A percentile compares a stretch with the other conserved stretches of the same genome.
phyloP scores from a whole-genome alignment of 2,329 filamentous ascomycete species.

The Lasiodiplodia citricola region DNA sequence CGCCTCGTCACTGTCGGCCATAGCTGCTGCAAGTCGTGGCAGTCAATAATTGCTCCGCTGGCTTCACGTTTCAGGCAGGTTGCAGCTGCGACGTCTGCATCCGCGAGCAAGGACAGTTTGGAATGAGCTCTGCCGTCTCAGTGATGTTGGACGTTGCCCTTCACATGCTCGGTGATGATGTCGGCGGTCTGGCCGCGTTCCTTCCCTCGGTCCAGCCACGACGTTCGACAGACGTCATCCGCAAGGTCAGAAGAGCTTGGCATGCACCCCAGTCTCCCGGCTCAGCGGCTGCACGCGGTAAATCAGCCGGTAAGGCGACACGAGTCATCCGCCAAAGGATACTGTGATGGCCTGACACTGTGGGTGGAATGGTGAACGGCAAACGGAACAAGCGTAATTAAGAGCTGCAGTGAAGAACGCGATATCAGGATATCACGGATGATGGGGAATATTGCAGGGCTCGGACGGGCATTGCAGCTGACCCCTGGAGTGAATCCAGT shows the following conservation, averaged over 20 bases:
- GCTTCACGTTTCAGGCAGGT: neutral
- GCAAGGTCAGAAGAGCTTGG: slow-evolving; percentile 14
- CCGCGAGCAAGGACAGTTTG: neutral
- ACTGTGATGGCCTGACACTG: neutral
- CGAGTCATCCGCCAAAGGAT: neutral
- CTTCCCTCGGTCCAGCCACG: slow-evolving; percentile 1
- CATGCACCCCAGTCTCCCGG: slow-evolving; percentile 17
- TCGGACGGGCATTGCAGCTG: neutral
- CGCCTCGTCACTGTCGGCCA: slow-evolving; percentile 30
- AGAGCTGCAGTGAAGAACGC: neutral
- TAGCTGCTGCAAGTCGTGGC: neutral
- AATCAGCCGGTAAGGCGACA: slow-evolving; percentile 9
- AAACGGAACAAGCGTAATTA: neutral
- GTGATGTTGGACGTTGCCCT: neutral
- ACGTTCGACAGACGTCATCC: slow-evolving; percentile 18
- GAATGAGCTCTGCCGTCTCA: neutral
- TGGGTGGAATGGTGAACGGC: neutral
- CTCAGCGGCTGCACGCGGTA: neutral
- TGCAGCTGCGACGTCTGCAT: neutral
- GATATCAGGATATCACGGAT: neutral
- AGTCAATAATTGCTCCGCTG: neutral
- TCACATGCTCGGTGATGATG: slow-evolving; percentile 11
- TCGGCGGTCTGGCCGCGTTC: neutral
- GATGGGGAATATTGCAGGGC: neutral
- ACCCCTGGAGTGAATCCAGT: neutral